Evolutionary conservation across 768 basidiomycete genomes (phyloP).

Genomic region (Leccinum fibrillosum): DNA sequence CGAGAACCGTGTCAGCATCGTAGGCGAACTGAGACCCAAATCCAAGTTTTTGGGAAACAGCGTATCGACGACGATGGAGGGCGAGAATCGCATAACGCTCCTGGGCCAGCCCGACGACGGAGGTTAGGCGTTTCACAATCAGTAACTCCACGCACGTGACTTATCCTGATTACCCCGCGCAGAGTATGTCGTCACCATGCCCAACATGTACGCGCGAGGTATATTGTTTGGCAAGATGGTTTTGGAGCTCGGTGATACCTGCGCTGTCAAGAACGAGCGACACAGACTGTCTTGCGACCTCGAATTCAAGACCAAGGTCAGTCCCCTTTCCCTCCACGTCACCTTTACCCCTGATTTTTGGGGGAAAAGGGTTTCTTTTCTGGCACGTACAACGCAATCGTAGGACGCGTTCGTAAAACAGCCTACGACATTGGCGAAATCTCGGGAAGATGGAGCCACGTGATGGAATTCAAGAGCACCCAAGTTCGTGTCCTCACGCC

Average conservation of each 20-base stretch:
- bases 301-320: constrained; percentile 97
- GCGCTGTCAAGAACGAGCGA: constrained; percentile 79
- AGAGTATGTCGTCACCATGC: constrained; percentile 93
- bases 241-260: constrained; percentile 89
- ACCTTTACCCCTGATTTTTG: neutral
- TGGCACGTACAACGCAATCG: constrained; percentile 89
- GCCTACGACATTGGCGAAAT: constrained; percentile 77
- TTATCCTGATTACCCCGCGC: constrained; percentile 10
- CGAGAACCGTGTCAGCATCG: constrained; percentile 78
- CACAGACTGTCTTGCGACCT: constrained; percentile 74
- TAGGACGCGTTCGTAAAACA: constrained; percentile 71
- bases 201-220: constrained; percentile 94
- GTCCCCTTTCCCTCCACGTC: neutral
- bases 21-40: constrained; percentile 94
- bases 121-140: constrained; percentile 52
- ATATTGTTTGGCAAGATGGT: constrained; percentile 94
- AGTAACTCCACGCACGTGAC: neutral
- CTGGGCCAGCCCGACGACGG: constrained; percentile 85
- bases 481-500: constrained; percentile 44
- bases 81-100: constrained; percentile 84
- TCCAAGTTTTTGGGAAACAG: constrained; percentile 96
- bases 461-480: constrained; percentile 78
- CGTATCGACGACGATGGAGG: constrained; percentile 95
- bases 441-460: constrained; percentile 84
- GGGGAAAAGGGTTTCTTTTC: constrained; percentile 84